Percentiles rank a stretch among this genome's conserved stretches.
These are phyloP conservation scores for Petunia axillaris DNA, from an alignment of 257 asterid genomes.

Conservation along the genomic window DNA sequence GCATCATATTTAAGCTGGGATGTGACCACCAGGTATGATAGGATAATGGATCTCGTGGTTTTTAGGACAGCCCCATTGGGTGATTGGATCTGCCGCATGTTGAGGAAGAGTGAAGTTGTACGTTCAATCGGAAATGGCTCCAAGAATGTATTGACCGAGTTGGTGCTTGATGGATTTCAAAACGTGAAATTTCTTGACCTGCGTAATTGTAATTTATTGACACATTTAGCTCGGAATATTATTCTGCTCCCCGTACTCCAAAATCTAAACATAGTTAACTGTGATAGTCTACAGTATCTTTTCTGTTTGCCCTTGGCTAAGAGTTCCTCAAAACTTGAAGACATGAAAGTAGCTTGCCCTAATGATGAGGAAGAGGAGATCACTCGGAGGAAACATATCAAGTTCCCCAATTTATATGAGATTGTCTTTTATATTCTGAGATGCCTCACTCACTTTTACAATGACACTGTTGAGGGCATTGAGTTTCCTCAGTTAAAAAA, in stretches of 20 bases:
- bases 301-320: background rate
- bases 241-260: background rate
- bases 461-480: background rate
- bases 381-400: background rate
- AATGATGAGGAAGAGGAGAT: background rate
- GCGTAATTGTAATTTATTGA: background rate
- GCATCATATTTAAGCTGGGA: background rate
- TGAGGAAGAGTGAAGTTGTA: background rate
- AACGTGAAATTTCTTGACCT: too few relatives aligned
- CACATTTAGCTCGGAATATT: background rate
- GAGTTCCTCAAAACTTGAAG: background rate
- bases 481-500: background rate
- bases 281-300: background rate
- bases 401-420: background rate
- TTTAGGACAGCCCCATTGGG: background rate
- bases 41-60: background rate
- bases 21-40: too few relatives aligned
- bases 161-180: background rate
- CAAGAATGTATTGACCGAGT: background rate
- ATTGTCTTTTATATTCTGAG: rapidly evolving
- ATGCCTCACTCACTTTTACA: constrained; percentile 4
- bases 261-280: rapidly evolving
- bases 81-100: constrained; percentile 7
- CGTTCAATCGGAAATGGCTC: background rate
- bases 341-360: background rate